These are phyloP conservation scores for Hypoxylon intermedium DNA, from an alignment of 495 filamentous ascomycete species.

Conservation along the genomic window DNA sequence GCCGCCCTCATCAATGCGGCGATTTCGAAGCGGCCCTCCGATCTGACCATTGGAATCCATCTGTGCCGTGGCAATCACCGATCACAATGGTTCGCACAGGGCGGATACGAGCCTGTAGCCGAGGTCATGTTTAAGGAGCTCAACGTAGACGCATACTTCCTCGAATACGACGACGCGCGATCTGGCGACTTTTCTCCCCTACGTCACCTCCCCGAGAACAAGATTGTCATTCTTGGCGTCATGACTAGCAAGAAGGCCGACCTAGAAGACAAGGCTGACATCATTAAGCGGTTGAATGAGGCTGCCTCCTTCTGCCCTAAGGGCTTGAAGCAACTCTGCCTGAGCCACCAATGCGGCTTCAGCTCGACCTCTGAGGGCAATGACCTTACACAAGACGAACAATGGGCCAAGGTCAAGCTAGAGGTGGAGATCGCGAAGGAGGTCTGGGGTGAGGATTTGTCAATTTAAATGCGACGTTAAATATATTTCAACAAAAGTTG, in stretches of 20 bases:
- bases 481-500: not conserved
- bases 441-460: slow-evolving; percentile 55
- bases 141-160: slow-evolving; percentile 71
- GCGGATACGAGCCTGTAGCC: slow-evolving; percentile 72
- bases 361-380: slow-evolving; percentile 70
- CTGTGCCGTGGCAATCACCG: slow-evolving; percentile 69
- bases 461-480: slow-evolving; percentile 37
- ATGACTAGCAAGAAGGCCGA: slow-evolving; percentile 70
- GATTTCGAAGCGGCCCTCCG: slow-evolving; percentile 60
- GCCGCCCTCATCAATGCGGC: slow-evolving; percentile 68
- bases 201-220: slow-evolving; percentile 65
- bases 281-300: slow-evolving; percentile 63
- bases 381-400: slow-evolving; percentile 64
- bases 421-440: slow-evolving; percentile 57
- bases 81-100: slow-evolving; percentile 67
- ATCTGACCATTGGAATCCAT: slow-evolving; percentile 72
- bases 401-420: slow-evolving; percentile 58
- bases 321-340: slow-evolving; percentile 66
- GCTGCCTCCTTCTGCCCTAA: slow-evolving; percentile 66
- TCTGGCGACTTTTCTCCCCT: slow-evolving; percentile 73
- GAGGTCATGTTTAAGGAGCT: slow-evolving; percentile 69
- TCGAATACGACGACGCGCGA: slow-evolving; percentile 72
- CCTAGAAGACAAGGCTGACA: slow-evolving; percentile 66
- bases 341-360: slow-evolving; percentile 74
- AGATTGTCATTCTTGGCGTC: slow-evolving; percentile 70